Conservation (phyloP, 768 basidiomycete species). For the Boletellus emodensis region DNA sequence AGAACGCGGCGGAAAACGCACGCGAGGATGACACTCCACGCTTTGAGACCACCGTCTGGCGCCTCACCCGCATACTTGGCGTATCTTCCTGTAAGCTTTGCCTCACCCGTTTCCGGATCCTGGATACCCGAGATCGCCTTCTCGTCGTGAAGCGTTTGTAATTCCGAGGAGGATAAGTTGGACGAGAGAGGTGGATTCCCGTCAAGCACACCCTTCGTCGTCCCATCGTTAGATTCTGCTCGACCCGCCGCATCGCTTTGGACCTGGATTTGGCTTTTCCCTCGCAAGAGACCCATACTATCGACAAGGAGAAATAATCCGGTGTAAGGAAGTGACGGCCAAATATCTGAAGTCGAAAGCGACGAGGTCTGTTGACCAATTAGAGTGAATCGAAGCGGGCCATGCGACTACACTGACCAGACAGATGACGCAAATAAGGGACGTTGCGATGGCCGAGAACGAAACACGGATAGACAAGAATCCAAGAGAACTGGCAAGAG, state of each 20-base stretch:
- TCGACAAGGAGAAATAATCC: neutral
- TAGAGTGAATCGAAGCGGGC: too few species aligned
- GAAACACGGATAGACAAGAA: neutral
- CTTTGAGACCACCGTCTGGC: conserved; percentile 30
- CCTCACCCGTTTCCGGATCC: conserved; percentile 7
- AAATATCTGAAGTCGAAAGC: neutral
- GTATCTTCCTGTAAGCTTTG: conserved; percentile 8
- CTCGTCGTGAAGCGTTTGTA: conserved; percentile 13
- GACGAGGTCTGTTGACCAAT: neutral
- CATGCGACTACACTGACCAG: too few species aligned
- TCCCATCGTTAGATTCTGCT: neutral
- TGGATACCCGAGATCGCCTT: neutral
- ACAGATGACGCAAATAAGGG: too few species aligned
- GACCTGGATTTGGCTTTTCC: neutral
- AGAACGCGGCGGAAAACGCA: conserved; percentile 8
- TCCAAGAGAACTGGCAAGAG: neutral
- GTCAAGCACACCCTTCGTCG: neutral
- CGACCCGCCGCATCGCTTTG: neutral
- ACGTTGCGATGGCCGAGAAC: neutral
- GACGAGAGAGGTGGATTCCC: neutral
- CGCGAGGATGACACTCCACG: conserved; percentile 30
- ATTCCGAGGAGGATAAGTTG: neutral
- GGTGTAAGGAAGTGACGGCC: too few species aligned
- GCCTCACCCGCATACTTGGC: conserved; percentile 19
- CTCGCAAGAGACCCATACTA: conserved; percentile 1